phyloP scores from a whole-genome alignment of 2,329 filamentous ascomycete species.

The Torrubiellomyces zombiae region DNA sequence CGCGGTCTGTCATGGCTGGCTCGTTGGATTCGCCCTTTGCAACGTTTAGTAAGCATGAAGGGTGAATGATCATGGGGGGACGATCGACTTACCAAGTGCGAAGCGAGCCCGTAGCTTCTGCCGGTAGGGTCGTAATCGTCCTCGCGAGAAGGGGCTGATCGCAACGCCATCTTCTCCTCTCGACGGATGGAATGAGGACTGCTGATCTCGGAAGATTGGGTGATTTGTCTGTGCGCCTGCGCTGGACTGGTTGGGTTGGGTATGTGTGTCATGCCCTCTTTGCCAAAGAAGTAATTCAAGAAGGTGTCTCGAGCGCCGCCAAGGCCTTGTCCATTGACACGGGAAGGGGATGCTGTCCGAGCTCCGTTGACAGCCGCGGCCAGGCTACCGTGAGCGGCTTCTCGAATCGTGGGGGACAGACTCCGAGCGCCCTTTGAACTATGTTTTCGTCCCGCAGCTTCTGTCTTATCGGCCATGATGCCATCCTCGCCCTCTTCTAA shows the following conservation, averaged over 20 bases:
- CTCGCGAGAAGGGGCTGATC: constrained; percentile 26
- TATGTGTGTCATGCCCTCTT: constrained; percentile 49
- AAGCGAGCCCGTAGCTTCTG: constrained; percentile 24
- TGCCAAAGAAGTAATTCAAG: constrained; percentile 96
- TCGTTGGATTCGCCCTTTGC: constrained; percentile 45
- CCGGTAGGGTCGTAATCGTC: constrained; percentile 26
- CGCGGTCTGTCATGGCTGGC: constrained; percentile 82
- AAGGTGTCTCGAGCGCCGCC: constrained; percentile 73
- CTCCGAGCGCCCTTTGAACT: constrained; percentile 41
- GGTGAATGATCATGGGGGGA: neutral
- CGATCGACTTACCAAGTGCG: constrained; percentile 39
- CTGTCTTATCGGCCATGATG: constrained; percentile 29
- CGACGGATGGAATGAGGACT: constrained; percentile 73
- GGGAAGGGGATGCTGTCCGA: constrained; percentile 23
- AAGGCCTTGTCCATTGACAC: constrained; percentile 40
- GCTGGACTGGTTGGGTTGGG: constrained; percentile 17
- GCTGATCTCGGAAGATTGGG: constrained; percentile 62
- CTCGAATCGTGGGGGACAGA: constrained; percentile 64
- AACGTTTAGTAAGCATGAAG: too few relatives aligned
- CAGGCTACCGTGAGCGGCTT: constrained; percentile 46
- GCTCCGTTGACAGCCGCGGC: constrained; percentile 50
- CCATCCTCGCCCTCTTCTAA: constrained; percentile 49
- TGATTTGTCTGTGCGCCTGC: constrained; percentile 45
- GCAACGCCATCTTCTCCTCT: constrained; percentile 39
- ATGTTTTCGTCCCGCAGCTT: constrained; percentile 27